A percentile compares a stretch with the other conserved stretches of the same genome.
phyloP scores from a whole-genome alignment of 345 rosid species.

The Angophora floribunda region DNA sequence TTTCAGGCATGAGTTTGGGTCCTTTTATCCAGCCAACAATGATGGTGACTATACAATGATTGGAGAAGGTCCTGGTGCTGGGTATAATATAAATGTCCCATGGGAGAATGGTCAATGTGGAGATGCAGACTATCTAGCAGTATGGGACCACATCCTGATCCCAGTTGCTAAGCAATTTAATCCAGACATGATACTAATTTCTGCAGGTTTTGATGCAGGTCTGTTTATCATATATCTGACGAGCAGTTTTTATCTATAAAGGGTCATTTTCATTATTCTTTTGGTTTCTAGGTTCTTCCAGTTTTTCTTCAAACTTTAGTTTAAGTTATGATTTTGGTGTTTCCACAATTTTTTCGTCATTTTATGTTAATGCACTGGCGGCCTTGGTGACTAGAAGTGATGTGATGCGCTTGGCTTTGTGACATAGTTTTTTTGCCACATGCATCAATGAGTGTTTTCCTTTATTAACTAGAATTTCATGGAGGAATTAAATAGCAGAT shows the following conservation, averaged over 20 bases:
- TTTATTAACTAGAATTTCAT: neutral
- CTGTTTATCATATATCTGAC: neutral
- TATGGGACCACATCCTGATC: slow-evolving; percentile 85
- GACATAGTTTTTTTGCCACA: neutral
- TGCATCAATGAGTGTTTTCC: neutral
- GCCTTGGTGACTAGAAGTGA: neutral
- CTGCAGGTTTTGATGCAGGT: slow-evolving; percentile 99
- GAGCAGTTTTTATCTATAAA: neutral
- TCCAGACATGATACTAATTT: slow-evolving; percentile 70
- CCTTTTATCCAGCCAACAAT: slow-evolving; percentile 69
- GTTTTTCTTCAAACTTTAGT: neutral
- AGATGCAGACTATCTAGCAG: slow-evolving; percentile 88
- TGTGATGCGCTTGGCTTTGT: neutral
- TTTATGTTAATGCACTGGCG: neutral
- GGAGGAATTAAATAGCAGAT: neutral
- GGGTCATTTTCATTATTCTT: neutral
- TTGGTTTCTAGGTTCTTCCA: neutral
- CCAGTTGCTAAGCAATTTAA: slow-evolving; percentile 73
- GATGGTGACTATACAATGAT: slow-evolving; percentile 77
- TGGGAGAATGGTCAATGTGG: slow-evolving; percentile 87
- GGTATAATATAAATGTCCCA: slow-evolving; percentile 90
- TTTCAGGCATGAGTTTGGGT: slow-evolving; percentile 81
- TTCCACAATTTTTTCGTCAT: neutral
- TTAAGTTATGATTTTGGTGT: neutral
- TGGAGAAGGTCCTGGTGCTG: slow-evolving; percentile 89